Conservation (phyloP, 441 rosid species). For the Populus hybrid region DNA sequence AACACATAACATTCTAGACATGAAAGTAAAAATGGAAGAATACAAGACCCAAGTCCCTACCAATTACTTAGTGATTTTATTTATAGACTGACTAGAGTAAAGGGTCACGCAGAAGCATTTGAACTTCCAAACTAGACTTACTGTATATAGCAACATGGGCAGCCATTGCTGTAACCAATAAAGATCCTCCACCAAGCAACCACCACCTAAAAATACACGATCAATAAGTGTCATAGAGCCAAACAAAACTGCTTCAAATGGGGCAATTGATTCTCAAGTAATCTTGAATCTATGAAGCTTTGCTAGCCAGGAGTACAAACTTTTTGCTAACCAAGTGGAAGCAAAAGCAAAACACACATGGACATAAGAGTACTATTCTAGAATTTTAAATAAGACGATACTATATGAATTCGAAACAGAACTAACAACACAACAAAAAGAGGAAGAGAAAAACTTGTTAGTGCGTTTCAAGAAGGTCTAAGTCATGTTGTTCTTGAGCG, state of each 20-base stretch:
- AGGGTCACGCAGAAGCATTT: conserved; percentile 77
- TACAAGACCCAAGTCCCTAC: conserved; percentile 28
- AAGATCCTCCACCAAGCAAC: conserved; percentile 97
- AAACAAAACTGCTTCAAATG: too few relatives aligned
- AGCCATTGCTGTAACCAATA: conserved; percentile 97
- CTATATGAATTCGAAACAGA: too few relatives aligned
- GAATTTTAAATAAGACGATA: too few relatives aligned
- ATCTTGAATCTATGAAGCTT: too few relatives aligned
- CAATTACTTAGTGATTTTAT: conserved; percentile 53
- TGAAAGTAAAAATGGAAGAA: background rate
- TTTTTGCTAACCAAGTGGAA: too few relatives aligned
- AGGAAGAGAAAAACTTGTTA: conserved; percentile 46
- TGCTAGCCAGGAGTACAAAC: too few relatives aligned
- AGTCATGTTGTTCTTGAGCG: conserved; percentile 56
- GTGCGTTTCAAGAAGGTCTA: conserved; percentile 81
- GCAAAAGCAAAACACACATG: too few relatives aligned
- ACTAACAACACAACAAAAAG: background rate
- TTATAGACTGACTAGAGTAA: conserved; percentile 66
- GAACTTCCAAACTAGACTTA: conserved; percentile 67
- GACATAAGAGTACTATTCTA: too few relatives aligned
- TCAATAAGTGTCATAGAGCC: background rate
- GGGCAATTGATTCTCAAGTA: too few relatives aligned
- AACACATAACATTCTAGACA: background rate
- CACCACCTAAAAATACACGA: conserved; percentile 49
- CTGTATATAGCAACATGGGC: conserved; percentile 79